These are phyloP conservation scores for Davidsoniella neocaledoniae DNA, from an alignment of 2,329 filamentous ascomycete genomes.

Conservation along the genomic window DNA sequence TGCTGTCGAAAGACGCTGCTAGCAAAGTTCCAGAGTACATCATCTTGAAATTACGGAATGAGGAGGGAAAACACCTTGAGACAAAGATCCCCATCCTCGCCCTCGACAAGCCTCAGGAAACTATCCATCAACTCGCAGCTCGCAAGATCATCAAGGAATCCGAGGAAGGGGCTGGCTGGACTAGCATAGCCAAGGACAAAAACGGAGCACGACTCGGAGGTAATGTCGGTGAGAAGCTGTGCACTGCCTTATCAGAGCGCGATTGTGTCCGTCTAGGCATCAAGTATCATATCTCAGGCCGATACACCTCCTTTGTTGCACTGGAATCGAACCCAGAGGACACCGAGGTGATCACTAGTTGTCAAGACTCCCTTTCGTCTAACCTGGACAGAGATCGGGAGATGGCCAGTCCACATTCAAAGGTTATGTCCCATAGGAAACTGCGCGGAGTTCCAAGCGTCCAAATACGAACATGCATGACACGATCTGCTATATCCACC, in stretches of 20 bases:
- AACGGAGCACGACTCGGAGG: conserved; percentile 27
- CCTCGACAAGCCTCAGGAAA: conserved; percentile 29
- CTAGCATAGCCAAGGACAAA: conserved; percentile 32
- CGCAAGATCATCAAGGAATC: conserved; percentile 52
- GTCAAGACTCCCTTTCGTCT: no score
- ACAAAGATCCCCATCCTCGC: conserved; percentile 46
- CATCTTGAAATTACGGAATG: conserved; percentile 26
- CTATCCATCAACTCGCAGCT: conserved; percentile 54
- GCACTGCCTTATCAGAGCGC: conserved; percentile 23
- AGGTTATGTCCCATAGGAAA: no score
- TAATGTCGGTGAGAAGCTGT: conserved; percentile 39
- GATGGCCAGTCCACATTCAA: no score
- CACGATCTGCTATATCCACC: no score
- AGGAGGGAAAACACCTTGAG: conserved; percentile 30
- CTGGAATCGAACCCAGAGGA: conserved; percentile 28
- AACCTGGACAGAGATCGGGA: no score
- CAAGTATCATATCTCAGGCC: conserved; percentile 48
- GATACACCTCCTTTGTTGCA: conserved; percentile 59
- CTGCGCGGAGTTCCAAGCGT: no score
- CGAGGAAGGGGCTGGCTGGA: conserved; percentile 54
- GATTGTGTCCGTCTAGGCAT: conserved; percentile 51
- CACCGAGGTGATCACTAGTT: background rate
- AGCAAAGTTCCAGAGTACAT: conserved; percentile 32
- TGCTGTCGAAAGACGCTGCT: conserved; percentile 35
- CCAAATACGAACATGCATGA: no score